A percentile compares a stretch with the other conserved stretches of the same genome.
Conservation (phyloP, 2,329 filamentous ascomycete species). For the Penicillium sp. region DNA sequence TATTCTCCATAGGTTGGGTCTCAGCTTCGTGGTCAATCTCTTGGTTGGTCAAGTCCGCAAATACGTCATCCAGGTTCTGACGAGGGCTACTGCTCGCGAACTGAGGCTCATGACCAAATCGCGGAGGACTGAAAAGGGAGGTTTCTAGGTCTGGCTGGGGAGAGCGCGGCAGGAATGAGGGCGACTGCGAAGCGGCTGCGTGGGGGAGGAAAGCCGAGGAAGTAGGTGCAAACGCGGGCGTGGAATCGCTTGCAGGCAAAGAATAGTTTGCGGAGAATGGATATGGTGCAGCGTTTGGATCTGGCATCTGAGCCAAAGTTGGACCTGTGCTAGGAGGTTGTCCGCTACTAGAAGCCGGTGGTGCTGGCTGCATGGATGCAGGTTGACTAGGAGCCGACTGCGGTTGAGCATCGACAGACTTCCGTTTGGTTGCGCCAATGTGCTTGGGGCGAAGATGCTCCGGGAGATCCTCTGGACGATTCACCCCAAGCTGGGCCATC, state of each 20-base stretch:
- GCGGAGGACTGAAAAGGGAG: conserved; percentile 43
- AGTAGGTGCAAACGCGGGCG: conserved; percentile 35
- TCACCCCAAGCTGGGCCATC: conserved; percentile 81
- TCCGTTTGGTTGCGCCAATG: conserved; percentile 65
- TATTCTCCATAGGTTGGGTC: conserved; percentile 40
- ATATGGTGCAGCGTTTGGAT: conserved; percentile 32
- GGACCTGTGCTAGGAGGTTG: conserved; percentile 33
- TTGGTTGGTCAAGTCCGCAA: conserved; percentile 47
- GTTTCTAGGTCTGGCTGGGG: conserved; percentile 37
- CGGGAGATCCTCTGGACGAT: conserved; percentile 86
- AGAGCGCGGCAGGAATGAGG: conserved; percentile 40
- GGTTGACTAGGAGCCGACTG: conserved; percentile 19
- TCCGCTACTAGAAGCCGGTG: conserved; percentile 30
- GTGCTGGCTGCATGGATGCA: conserved; percentile 30
- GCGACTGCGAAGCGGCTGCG: conserved; percentile 32
- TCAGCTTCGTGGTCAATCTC: conserved; percentile 37
- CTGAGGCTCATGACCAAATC: conserved; percentile 35
- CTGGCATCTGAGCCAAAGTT: conserved; percentile 33
- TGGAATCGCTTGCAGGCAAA: conserved; percentile 36
- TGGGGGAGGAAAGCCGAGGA: conserved; percentile 40
- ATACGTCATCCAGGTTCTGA: conserved; percentile 44
- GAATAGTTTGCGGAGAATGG: conserved; percentile 41
- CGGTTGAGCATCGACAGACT: conserved; percentile 55
- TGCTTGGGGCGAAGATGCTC: conserved; percentile 77
- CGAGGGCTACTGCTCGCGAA: conserved; percentile 39